phyloP scores from a whole-genome alignment of 1,139 yeast genomes.

The Saccharomyces hybrid region DNA sequence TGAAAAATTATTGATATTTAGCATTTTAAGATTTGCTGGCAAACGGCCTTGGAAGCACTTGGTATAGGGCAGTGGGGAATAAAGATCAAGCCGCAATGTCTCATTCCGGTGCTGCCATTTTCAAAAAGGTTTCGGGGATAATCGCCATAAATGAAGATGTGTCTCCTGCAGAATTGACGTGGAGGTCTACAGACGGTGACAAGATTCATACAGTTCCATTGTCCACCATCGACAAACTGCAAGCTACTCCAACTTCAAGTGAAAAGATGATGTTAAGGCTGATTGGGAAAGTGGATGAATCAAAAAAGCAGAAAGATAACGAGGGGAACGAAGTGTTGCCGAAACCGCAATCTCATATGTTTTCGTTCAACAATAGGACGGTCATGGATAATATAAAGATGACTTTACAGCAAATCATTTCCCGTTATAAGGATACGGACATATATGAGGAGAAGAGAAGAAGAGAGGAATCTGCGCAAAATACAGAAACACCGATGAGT shows the following conservation, averaged over 20 bases:
- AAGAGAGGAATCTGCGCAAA: conserved; percentile 15
- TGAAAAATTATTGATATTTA: background rate
- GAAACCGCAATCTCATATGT: conserved; percentile 41
- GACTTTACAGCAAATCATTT: conserved; percentile 61
- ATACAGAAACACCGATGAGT: background rate
- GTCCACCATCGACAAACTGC: conserved; percentile 50
- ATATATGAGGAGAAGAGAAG: conserved; percentile 29
- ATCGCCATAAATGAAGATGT: conserved; percentile 57
- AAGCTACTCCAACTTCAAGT: conserved; percentile 65
- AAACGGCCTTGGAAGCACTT: background rate
- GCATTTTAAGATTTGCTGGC: background rate
- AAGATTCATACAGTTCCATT: conserved; percentile 41
- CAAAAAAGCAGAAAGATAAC: conserved; percentile 24
- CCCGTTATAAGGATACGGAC: conserved; percentile 53
- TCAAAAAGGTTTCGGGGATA: conserved; percentile 61
- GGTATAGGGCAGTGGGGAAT: background rate
- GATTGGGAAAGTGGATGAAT: conserved; percentile 36
- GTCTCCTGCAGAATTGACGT: conserved; percentile 54
- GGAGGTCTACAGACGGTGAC: conserved; percentile 64
- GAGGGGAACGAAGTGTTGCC: conserved; percentile 34
- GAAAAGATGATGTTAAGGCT: conserved; percentile 65
- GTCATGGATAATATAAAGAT: conserved; percentile 71
- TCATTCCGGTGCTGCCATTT: conserved; percentile 58
- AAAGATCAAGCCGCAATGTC: conserved; percentile 22
- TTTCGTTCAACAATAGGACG: conserved; percentile 62